These are phyloP conservation scores for Fagopyrum tataricum DNA, from an alignment of 148 eudicot genomes.

Conservation along the genomic window DNA sequence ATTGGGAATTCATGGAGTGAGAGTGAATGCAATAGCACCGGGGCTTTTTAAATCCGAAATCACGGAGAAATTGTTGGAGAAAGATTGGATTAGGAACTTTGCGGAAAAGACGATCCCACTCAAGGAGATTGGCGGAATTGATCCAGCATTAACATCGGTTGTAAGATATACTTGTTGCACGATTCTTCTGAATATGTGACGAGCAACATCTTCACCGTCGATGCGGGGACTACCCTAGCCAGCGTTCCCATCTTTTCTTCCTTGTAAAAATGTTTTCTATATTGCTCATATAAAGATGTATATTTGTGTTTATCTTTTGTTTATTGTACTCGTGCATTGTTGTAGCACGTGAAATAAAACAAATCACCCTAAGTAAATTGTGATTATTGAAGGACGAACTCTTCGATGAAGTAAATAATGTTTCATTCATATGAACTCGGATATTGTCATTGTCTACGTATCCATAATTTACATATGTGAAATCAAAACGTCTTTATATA, in stretches of 20 bases:
- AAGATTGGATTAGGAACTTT: constrained; percentile 45
- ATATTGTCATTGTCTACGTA: too few species aligned
- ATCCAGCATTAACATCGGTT: constrained; percentile 66
- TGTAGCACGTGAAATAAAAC: too few species aligned
- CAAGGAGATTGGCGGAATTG: constrained; percentile 28
- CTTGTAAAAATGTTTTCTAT: constrained; percentile 22
- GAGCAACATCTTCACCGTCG: constrained; percentile 59
- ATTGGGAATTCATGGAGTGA: constrained; percentile 39
- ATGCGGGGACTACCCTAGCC: constrained; percentile 46
- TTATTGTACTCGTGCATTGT: too few species aligned
- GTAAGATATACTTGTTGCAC: constrained; percentile 50
- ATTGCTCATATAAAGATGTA: too few species aligned
- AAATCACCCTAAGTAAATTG: too few species aligned
- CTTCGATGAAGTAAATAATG: too few species aligned
- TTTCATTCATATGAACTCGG: too few species aligned
- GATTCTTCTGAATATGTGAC: constrained; percentile 49
- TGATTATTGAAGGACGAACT: too few species aligned
- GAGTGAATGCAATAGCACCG: constrained; percentile 58
- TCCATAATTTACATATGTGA: too few species aligned
- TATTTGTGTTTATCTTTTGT: too few species aligned
- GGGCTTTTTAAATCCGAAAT: constrained; percentile 68
- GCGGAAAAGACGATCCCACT: constrained; percentile 32
- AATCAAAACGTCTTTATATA: too few species aligned
- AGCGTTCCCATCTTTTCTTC: constrained; percentile 68
- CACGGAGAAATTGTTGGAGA: constrained; percentile 44